A percentile compares a stretch with the other conserved stretches of the same genome.
phyloP scores from a whole-genome alignment of 257 asterid species.

The Linaria vulgaris region DNA sequence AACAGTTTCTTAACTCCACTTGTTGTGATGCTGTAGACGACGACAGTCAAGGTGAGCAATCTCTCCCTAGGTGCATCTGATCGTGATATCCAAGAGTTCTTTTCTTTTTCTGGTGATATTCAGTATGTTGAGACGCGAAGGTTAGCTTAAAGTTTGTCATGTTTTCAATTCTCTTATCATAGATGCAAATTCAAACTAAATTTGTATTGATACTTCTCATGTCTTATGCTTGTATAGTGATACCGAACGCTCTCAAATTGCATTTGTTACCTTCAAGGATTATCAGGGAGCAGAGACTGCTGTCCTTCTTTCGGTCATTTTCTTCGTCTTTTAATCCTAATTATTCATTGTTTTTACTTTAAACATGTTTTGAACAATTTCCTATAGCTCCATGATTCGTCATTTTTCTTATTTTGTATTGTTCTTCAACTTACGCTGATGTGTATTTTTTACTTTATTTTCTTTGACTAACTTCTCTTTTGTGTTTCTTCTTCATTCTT shows the following conservation, averaged over 20 bases:
- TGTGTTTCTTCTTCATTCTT: background rate
- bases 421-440: background rate
- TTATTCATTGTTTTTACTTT: background rate
- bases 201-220: constrained; percentile 9
- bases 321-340: constrained; percentile 12
- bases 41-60: constrained; percentile 84
- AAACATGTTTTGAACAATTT: background rate
- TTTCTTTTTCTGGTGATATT: constrained; percentile 92
- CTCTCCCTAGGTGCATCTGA: constrained; percentile 85
- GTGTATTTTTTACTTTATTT: background rate
- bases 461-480: background rate
- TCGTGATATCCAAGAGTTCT: constrained; percentile 82
- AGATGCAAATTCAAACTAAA: background rate
- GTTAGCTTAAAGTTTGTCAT: constrained; percentile 34
- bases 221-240: constrained; percentile 48
- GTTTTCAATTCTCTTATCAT: constrained; percentile 11
- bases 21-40: constrained; percentile 44
- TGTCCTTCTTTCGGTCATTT: constrained; percentile 85
- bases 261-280: constrained; percentile 92
- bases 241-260: constrained; percentile 82
- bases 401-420: background rate
- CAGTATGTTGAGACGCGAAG: constrained; percentile 89
- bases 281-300: constrained; percentile 97
- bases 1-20: constrained; percentile 4
- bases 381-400: background rate